phyloP scores from a whole-genome alignment of 163 green algal genomes.

The Prototheca wickerhamii region DNA sequence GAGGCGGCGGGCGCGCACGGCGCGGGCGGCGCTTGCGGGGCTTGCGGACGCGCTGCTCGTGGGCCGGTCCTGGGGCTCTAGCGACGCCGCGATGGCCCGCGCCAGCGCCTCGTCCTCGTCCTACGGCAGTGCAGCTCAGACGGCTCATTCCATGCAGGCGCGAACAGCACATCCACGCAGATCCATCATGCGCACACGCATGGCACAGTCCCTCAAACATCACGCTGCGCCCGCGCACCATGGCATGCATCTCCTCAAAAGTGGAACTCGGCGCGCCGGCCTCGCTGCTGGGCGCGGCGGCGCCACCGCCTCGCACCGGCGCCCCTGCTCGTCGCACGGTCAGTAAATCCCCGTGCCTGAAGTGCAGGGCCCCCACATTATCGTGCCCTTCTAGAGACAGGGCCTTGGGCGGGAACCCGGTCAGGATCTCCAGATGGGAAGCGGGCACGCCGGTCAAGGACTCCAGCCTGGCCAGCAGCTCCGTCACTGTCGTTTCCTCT shows the following conservation, averaged over 20 bases:
- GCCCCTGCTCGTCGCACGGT: slow-evolving; percentile 28
- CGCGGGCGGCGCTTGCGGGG: no score
- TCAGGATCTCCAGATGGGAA: slow-evolving; percentile 40
- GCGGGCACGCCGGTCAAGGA: slow-evolving; percentile 37
- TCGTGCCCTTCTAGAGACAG: slow-evolving; percentile 16
- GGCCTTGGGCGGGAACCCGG: slow-evolving; percentile 50
- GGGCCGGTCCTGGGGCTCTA: slow-evolving; percentile 15
- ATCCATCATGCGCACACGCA: neutral
- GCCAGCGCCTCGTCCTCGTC: slow-evolving; percentile 62
- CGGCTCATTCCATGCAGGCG: neutral
- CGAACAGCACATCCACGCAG: neutral
- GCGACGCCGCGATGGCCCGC: slow-evolving; percentile 53
- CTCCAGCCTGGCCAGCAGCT: slow-evolving; percentile 38
- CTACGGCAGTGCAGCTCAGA: neutral
- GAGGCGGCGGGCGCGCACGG: slow-evolving; percentile 2
- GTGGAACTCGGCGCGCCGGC: neutral
- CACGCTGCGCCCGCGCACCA: neutral
- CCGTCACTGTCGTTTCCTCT: slow-evolving; percentile 13
- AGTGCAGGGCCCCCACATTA: slow-evolving; percentile 23
- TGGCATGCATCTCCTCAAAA: neutral
- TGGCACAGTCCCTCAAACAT: neutral
- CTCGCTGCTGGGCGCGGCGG: neutral
- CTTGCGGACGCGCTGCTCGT: slow-evolving; percentile 6
- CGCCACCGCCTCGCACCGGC: neutral
- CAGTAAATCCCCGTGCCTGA: slow-evolving; percentile 50